Base-by-base conservation (phyloP, 1,139 yeast species). In the Groenewaldozyma auringiensis region DNA sequence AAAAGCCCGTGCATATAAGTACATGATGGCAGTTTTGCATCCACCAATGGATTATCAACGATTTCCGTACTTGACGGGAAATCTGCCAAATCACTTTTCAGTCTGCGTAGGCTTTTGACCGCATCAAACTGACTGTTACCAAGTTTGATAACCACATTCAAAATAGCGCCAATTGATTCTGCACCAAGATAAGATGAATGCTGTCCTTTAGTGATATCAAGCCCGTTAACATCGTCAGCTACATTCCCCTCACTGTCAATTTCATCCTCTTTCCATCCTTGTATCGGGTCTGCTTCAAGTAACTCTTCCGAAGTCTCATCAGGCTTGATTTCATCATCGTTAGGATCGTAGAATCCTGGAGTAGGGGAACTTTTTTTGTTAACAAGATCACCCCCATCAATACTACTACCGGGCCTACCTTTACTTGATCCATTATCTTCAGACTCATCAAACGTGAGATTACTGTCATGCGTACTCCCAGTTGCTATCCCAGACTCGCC, bases 221-320 rank as follows among this genome's bases (percentile, higher is more conserved):
- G 16, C 21, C 40, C 32, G 17, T 41, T 41, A 6, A 35, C 44
- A 34, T 41, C 44, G 33, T 41, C 44, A 18, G 40, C 44, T 3
- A 41, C 18, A 33, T 33, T 6, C 11, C 36, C 6, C 4, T 29
- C 41, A 33, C n/a, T 35, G 9, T 40, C 40, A 14, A 22, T 42
- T 2, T 39, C 20, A 17, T 41, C 41, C 31, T 44, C 47, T 27
- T 41, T 41, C 47, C 47, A 44, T 27, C 45, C 45, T 20, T 34
- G 20, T 6, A 21, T 16, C 41, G 40, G 33, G 20, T 40, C 42
- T 9, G 33, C 41, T 3, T 20, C 36, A 6, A 17, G 16, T 33
- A 33, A 11, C 36, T 33, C 17, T 33, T 33, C 36, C 36, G 36
- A 33, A 8, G 6, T 33, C 11, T 33, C 17, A 33, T 14, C 18